These are phyloP conservation scores for Climacium dendroides DNA, from an alignment of 225 moss, liverwort and hornwort genomes.

Conservation along the genomic window DNA sequence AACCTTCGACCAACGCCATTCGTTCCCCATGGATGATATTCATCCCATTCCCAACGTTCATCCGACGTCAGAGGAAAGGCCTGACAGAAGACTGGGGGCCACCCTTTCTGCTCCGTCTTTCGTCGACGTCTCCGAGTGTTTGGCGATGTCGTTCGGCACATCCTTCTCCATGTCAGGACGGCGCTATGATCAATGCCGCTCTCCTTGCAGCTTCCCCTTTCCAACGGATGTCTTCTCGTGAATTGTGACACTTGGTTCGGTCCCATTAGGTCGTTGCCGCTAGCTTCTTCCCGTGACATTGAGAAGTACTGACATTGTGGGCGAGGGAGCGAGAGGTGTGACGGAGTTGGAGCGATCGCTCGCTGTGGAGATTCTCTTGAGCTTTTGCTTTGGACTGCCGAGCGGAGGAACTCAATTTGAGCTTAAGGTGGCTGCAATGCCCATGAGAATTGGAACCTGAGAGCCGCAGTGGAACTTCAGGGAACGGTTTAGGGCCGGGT, in stretches of 20 bases:
- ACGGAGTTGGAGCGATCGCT: neutral
- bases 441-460: neutral
- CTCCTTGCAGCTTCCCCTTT: neutral
- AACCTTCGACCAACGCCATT: neutral
- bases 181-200: neutral
- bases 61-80: neutral
- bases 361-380: neutral
- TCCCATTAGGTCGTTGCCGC: neutral
- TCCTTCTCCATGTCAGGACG: neutral
- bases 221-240: slow-evolving; percentile 14
- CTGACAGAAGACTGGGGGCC: neutral
- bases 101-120: neutral
- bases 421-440: neutral
- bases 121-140: neutral
- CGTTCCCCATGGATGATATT: neutral
- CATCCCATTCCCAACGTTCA: neutral
- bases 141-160: neutral
- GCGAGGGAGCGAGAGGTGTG: neutral
- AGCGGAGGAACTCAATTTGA: neutral
- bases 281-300: neutral
- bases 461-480: neutral
- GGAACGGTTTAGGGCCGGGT: neutral
- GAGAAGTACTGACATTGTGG: neutral
- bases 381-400: neutral
- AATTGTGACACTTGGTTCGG: neutral